A percentile compares a stretch with the other conserved stretches of the same genome.
Evolutionary conservation across 2,329 filamentous ascomycete genomes (phyloP).

Genomic region (Mariannaea elegans): DNA sequence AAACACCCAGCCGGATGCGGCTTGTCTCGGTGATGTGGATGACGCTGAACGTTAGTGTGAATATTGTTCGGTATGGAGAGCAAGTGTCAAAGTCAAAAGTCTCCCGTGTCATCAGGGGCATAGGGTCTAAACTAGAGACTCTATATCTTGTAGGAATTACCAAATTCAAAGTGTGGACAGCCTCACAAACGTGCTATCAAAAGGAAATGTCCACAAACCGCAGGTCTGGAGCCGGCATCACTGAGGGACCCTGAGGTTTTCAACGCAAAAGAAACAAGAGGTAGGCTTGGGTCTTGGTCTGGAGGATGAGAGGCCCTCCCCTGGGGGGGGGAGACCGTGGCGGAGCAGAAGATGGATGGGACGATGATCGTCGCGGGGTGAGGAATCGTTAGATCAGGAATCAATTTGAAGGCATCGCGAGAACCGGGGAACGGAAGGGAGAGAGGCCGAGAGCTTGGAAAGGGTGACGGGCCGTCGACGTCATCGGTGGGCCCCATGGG

Average conservation of each 20-base stretch:
- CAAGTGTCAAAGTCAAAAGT: too few relatives aligned
- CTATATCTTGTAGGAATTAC: background rate
- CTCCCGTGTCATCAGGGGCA: background rate
- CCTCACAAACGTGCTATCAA: background rate
- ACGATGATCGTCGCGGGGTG: constrained; percentile 14
- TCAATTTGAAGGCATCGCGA: constrained; percentile 26
- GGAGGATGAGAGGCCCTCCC: background rate
- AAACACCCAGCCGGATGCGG: background rate
- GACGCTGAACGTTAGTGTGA: background rate
- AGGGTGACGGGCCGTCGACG: constrained; percentile 17
- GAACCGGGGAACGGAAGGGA: constrained; percentile 6
- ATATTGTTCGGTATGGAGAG: too few relatives aligned
- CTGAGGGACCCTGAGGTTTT: background rate
- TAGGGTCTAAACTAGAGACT: background rate
- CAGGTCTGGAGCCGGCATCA: constrained; percentile 17
- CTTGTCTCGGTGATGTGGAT: background rate
- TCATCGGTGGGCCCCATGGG: constrained; percentile 11
- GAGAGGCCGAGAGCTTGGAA: constrained; percentile 8
- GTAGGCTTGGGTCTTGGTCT: too few relatives aligned
- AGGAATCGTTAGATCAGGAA: background rate
- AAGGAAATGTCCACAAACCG: background rate
- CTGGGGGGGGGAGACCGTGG: background rate
- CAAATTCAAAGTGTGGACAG: background rate
- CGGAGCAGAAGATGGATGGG: constrained; percentile 1
- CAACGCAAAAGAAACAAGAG: background rate